Evolutionary conservation across 352 stramenopile genomes (phyloP).

Genomic region (Pythium vanterpoolii): DNA sequence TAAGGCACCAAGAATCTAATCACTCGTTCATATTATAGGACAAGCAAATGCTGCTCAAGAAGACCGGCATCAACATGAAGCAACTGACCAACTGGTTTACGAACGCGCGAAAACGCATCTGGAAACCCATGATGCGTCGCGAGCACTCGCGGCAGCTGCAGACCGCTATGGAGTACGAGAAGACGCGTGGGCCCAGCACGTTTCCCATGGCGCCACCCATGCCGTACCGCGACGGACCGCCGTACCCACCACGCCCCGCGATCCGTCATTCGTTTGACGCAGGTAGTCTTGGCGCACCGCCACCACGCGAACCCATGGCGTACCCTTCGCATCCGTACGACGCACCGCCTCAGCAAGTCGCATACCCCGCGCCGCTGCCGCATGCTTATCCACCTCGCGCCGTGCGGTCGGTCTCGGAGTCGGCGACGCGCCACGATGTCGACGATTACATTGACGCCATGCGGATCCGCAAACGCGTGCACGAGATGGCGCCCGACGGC

Average conservation of each 20-base stretch:
- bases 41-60: constrained; percentile 89
- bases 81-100: constrained; percentile 91
- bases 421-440: constrained; percentile 36
- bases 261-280: constrained; percentile 72
- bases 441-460: constrained; percentile 71
- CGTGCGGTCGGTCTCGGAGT: constrained; percentile 69
- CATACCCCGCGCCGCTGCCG: constrained; percentile 6
- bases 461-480: constrained; percentile 60
- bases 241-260: constrained; percentile 38
- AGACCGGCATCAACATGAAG: constrained; percentile 90
- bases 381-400: constrained; percentile 34
- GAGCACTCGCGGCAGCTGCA: constrained; percentile 79
- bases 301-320: constrained; percentile 6
- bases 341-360: not conserved
- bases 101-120: constrained; percentile 87
- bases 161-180: constrained; percentile 69
- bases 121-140: constrained; percentile 87
- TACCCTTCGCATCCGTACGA: constrained; percentile 20
- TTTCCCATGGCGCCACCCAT: constrained; percentile 31
- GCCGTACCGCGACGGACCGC: constrained; percentile 23
- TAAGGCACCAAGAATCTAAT: too few relatives aligned
- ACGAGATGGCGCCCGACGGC: constrained; percentile 38
- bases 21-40: too few relatives aligned
- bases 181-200: constrained; percentile 26
- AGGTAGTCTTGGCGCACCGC: constrained; percentile 41